Base-by-base conservation (phyloP, 2,329 filamentous ascomycete genomes). In the Aspergillus sp. region DNA sequence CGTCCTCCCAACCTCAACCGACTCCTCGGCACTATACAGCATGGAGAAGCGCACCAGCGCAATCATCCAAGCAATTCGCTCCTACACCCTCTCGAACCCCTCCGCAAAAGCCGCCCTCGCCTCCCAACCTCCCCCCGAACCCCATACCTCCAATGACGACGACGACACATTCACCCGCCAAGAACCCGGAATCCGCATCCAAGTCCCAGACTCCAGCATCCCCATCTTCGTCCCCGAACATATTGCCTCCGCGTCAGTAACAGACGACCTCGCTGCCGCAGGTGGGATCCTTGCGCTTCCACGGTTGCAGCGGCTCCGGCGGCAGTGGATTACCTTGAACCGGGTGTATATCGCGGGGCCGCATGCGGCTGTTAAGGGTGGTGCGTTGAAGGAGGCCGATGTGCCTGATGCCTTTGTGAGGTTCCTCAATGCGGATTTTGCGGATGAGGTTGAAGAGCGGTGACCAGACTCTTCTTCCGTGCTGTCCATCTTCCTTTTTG, bases 251-350 rank as follows among this genome's bases (percentile, higher is more conserved):
- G 66, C 70, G 2, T 72, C 73, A 6, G 71, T 76, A 9, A 79
- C 78, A n/a, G 78, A 80, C 60, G 78, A 80, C 63, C 66, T 80
- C 2, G 76, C 76, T 3, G 78, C 75, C 19, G 76, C 77, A 1
- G 78, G 77, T 5, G 78, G 78, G 0, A 68, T 77, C 9, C 69
- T 82, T 13, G 74, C 76, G 1, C 66, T 81, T 45, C 80, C 80
- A 30, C 68, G 76, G 48, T 61, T 82, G 61, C 80, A 82, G 70
- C 67, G 80, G 17, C 54, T 82, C 63, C 67, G 79, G 22, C 72
- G 80, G 57, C 80, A 81, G 69, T 82, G 80, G 76, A 80, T 81
- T 46, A 74, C 78, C 61, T 72, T 82, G 61, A 81, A 82, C 62
- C 68, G 80, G 51, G 71, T 71, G 30, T 79, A 78, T 70, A 68